Evolutionary conservation across 148 eudicot genomes (phyloP), one percentile per base, ranked within the genome.

Genomic region (Rhododendron ovatum): DNA sequence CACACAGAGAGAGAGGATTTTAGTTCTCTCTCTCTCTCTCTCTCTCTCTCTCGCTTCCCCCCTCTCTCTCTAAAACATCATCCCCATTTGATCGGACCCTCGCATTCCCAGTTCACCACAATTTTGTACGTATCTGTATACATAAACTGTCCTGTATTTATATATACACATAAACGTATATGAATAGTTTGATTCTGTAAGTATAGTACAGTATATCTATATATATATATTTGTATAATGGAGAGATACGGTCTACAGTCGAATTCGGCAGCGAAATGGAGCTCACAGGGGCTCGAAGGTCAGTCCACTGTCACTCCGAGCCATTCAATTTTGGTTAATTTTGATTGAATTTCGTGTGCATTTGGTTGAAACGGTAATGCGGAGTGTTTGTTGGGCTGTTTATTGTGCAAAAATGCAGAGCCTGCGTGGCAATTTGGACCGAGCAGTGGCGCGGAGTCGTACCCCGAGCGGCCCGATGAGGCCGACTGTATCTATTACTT

Each of bases 381-480:
- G 83, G 80, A 76, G 82, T 67, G 83, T 57, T 35, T 7, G 33
- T 65, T 87, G 59, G 71, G 61, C 81, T 84, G 39, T 79, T 93
- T 83, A 81, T 88, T 87, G 83, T 74, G 81, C 37, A 43, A 39
- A 41, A 85, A 85, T 86, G 94, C 91, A 96, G 98, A 91, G 92
- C 88, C 95, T 87, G 92, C 91, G 96, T 91, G 94, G 94, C 92
- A 90, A 88, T 84, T 95, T 90, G 91, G 92, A 5, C 83, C 92
- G 22, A 94, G 89, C 20, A 87, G 86, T 24, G 93, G 91, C 43
- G 89, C 82, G 33, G 91, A 88, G 82, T 55, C 93, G 82, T 95
- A 94, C 84, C 99, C 99, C 1, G 95, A 94, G 84, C 84, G 98
- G 84, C 98, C 96, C 6, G 95, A 90, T 33, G 94, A 91, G 87